These are phyloP conservation scores for Rickenella mellea DNA, from an alignment of 768 basidiomycete species.

Conservation along the genomic window DNA sequence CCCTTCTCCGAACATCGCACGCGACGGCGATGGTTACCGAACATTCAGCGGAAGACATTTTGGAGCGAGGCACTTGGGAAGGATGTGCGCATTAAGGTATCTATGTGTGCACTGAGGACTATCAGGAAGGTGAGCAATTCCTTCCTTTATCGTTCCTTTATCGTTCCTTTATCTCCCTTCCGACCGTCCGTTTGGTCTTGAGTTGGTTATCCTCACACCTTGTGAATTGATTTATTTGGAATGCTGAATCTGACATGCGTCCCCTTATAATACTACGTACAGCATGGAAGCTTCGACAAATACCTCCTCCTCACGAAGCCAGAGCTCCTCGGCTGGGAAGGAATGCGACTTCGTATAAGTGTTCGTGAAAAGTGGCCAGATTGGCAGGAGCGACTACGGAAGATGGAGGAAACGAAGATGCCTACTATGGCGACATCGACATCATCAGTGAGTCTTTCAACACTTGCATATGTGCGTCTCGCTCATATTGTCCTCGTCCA, in stretches of 20 bases:
- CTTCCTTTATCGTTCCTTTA: neutral
- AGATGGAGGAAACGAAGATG: neutral
- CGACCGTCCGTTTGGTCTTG: constrained; percentile 20
- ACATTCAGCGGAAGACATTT: constrained; percentile 70
- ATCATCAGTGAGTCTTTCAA: neutral
- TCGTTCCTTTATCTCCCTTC: neutral
- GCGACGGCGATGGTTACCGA: constrained; percentile 80
- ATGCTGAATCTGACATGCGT: neutral
- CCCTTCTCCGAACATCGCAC: constrained; percentile 87
- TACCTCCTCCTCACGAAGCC: constrained; percentile 47
- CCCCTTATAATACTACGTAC: neutral
- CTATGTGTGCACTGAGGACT: constrained; percentile 66
- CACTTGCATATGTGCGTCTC: neutral
- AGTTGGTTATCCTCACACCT: constrained; percentile 6
- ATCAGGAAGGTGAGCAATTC: constrained; percentile 62
- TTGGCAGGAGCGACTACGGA: no score
- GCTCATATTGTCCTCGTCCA: no score
- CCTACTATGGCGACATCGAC: neutral
- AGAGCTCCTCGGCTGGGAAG: constrained; percentile 26
- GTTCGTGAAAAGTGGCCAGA: constrained; percentile 22
- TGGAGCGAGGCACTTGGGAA: constrained; percentile 55
- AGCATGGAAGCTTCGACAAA: constrained; percentile 67
- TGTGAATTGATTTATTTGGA: constrained; percentile 9
- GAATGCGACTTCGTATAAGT: constrained; percentile 36
- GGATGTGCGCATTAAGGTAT: constrained; percentile 57